Evolutionary conservation across 352 stramenopile species (phyloP), one percentile per base, ranked within the genome.

Genomic region (Phytopythium vexans): DNA sequence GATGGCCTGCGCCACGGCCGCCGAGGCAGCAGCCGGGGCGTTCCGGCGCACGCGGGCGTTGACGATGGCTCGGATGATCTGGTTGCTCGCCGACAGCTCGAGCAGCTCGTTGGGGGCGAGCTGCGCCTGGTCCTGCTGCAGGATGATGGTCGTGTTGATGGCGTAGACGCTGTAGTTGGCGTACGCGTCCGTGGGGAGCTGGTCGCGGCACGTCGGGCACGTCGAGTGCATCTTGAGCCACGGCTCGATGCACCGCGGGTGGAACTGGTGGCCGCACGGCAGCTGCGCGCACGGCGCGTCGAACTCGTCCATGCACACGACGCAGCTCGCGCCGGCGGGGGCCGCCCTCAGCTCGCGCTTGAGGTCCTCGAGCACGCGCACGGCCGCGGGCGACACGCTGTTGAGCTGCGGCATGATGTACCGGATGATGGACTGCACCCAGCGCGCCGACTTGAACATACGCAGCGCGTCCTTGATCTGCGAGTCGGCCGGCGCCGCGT

Each of bases 321-420:
- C 86, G 58, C 86, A 95, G 50, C 58, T 69, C 0, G 56, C 35
- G 11, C 41, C 16, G 14, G 15, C 11, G 9, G 68, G 63, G 4
- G 62, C 54, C 9, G 43, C 16, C 3, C 58, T 61, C 3, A 73
- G 58, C 32, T 67, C 70, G 47, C 54, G 56, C 64, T 86, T 88
- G 56, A 94, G 63, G 42, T 62, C 62, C 16, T 88, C 70, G 41
- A 94, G 64, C 27, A 88, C 61, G 37, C 77, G 56, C 51, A 86
- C 60, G 6, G 84, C 66, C 3, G 79, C 82, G 2, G 84, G 84
- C 45, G 82, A 92, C 37, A 94, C 82, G 56, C 68, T 82, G 65
- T 94, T 82, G 51, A 95, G 80, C 62, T 95, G 85, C 41, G 85
- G 85, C 62, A 95, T 89, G 56, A 95, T 95, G 72, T 93, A 92